Evolutionary conservation across 768 basidiomycete species (phyloP).

Genomic region (Boletus tomentosulus): DNA sequence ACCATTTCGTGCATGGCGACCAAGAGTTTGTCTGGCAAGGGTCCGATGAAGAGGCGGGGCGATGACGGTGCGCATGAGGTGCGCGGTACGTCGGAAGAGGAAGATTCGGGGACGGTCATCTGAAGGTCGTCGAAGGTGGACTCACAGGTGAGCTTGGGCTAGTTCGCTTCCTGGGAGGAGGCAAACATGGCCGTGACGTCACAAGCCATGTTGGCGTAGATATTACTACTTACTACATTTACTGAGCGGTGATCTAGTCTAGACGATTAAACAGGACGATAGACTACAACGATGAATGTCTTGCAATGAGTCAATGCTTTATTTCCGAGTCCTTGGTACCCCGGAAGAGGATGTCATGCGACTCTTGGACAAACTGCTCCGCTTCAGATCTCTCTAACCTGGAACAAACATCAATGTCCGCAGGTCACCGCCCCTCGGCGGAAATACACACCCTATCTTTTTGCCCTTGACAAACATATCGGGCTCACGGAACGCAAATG

Average conservation of each 20-base stretch:
- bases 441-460: constrained; percentile 57
- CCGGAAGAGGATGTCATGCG: constrained; percentile 49
- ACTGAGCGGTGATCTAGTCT: constrained; percentile 22
- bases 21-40: constrained; percentile 64
- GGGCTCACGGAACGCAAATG: constrained; percentile 85
- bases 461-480: constrained; percentile 80
- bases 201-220: constrained; percentile 4
- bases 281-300: constrained; percentile 5
- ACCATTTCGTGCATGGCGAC: constrained; percentile 34
- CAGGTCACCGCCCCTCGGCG: not conserved
- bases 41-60: constrained; percentile 65
- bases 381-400: constrained; percentile 71
- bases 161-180: not conserved
- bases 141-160: not conserved
- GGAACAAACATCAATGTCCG: constrained; percentile 16
- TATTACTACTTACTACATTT: not conserved
- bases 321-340: constrained; percentile 20
- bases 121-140: not conserved
- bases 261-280: constrained; percentile 9
- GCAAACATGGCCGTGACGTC: constrained; percentile 24
- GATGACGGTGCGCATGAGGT: not conserved
- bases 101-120: constrained; percentile 12
- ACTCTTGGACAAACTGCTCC: constrained; percentile 58
- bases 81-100: not conserved
- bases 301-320: constrained; percentile 19